Percentiles rank a stretch among this genome's conserved stretches.
phyloP scores from a whole-genome alignment of 108 stramenopile species.

The Pseudonitzschia multiseries region DNA sequence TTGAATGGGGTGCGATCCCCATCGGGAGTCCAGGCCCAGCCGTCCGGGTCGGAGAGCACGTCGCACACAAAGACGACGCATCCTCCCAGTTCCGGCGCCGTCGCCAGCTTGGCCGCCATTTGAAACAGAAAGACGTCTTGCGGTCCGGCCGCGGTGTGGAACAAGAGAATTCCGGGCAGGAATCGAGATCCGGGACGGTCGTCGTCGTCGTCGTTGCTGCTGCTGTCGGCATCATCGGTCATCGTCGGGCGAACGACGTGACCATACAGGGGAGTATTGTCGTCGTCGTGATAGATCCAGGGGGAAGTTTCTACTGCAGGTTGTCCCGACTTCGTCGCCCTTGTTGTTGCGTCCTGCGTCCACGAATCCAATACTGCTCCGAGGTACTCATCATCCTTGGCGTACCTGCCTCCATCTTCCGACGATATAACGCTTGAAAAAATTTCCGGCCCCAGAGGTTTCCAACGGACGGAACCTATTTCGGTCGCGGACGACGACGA shows the following conservation, averaged over 20 bases:
- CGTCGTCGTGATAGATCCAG: conserved; percentile 8
- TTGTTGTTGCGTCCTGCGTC: conserved; percentile 17
- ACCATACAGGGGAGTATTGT: conserved; percentile 40
- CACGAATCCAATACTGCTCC: conserved; percentile 17
- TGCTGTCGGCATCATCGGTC: not conserved
- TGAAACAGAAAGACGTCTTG: conserved; percentile 70
- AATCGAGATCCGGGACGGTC: too few species aligned
- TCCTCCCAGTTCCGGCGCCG: conserved; percentile 18
- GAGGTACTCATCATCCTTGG: conserved; percentile 27
- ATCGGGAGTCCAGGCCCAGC: conserved; percentile 63
- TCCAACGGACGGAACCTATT: not conserved
- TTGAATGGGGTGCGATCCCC: conserved; percentile 52
- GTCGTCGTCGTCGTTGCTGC: too few species aligned
- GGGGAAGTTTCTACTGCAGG: conserved; percentile 8
- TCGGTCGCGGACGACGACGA: not conserved
- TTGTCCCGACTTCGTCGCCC: not conserved
- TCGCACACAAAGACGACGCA: conserved; percentile 68
- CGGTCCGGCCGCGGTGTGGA: conserved; percentile 81
- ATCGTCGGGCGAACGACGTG: conserved; percentile 35
- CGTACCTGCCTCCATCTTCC: conserved; percentile 22
- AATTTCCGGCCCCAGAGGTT: not conserved
- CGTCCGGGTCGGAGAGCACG: conserved; percentile 51
- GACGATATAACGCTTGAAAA: not conserved
- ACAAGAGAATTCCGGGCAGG: conserved; percentile 57
- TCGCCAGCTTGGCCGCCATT: conserved; percentile 58